These are phyloP conservation scores for Paraphoma chrysanthemicola DNA, from an alignment of 2,329 filamentous ascomycete species.

Conservation along the genomic window DNA sequence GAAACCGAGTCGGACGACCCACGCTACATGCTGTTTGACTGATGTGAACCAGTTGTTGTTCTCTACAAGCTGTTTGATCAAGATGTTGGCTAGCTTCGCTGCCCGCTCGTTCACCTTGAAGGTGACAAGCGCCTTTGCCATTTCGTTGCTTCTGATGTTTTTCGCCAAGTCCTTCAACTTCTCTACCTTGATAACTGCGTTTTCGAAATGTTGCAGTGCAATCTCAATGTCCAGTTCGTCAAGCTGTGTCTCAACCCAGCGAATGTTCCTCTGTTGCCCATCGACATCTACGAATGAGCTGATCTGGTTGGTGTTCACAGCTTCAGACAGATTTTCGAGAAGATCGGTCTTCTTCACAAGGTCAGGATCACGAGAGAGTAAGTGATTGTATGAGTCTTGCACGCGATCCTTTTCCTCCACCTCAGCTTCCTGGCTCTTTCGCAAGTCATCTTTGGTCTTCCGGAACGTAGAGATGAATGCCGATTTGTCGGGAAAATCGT, in stretches of 20 bases:
- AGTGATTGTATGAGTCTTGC: constrained; percentile 84
- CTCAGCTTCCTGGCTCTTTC: constrained; percentile 83
- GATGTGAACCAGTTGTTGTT: constrained; percentile 78
- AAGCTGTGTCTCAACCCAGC: constrained; percentile 94
- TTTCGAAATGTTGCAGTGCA: constrained; percentile 86
- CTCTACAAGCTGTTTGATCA: constrained; percentile 79
- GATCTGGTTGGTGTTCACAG: constrained; percentile 72
- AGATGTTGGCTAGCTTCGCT: constrained; percentile 74
- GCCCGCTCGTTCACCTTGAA: constrained; percentile 90
- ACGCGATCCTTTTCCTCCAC: constrained; percentile 86
- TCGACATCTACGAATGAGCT: constrained; percentile 92
- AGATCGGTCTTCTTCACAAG: constrained; percentile 81
- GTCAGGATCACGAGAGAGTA: constrained; percentile 78
- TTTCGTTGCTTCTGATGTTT: constrained; percentile 80
- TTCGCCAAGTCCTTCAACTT: constrained; percentile 81
- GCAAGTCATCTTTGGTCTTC: constrained; percentile 89
- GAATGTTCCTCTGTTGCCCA: constrained; percentile 92
- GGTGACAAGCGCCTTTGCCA: constrained; percentile 90
- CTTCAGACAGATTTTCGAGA: constrained; percentile 73
- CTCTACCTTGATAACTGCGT: constrained; percentile 83
- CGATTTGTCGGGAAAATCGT: constrained; percentile 78
- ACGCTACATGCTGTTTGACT: constrained; percentile 81
- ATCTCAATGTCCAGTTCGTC: constrained; percentile 97
- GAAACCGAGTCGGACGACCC: constrained; percentile 85
- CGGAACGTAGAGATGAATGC: constrained; percentile 86